phyloP scores from a whole-genome alignment of 305 asterid genomes.

The Fraxinus albicans region DNA sequence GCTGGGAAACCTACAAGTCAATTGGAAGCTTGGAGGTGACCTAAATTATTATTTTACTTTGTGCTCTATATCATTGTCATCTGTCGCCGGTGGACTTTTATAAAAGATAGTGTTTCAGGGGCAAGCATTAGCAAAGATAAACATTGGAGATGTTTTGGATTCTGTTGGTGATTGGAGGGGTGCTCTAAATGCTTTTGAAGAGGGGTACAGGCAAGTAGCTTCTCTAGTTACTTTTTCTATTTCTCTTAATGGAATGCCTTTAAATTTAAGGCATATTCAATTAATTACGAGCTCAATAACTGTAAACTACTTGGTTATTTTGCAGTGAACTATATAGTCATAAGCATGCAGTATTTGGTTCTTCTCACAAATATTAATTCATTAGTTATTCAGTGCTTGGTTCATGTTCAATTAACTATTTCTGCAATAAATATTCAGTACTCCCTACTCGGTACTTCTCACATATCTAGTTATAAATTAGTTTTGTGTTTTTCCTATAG shows the following conservation, averaged over 20 bases:
- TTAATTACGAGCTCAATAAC: neutral
- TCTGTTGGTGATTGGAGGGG: conserved; percentile 62
- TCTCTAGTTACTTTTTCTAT: conserved; percentile 1
- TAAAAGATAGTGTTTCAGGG: conserved; percentile 60
- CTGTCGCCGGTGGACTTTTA: conserved; percentile 15
- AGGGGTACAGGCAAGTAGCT: conserved; percentile 72
- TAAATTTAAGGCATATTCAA: neutral
- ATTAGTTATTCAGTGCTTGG: conserved; percentile 11
- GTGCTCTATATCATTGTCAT: conserved; percentile 1
- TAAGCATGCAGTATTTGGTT: neutral
- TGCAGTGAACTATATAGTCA: neutral
- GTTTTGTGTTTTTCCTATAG: neutral
- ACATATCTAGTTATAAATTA: conserved; percentile 9
- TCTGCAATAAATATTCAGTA: conserved; percentile 7
- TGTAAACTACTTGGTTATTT: neutral
- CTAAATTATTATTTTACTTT: conserved; percentile 17
- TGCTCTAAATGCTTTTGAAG: conserved; percentile 75
- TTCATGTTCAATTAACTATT: conserved; percentile 8
- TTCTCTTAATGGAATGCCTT: conserved; percentile 5
- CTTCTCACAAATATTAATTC: conserved; percentile 9
- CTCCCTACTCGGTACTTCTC: neutral
- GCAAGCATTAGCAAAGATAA: conserved; percentile 85
- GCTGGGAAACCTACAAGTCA: conserved; percentile 62
- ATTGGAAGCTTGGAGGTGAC: conserved; percentile 95
- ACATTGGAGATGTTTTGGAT: conserved; percentile 79